These are phyloP conservation scores for Nakazawaea ishiwadae DNA, from an alignment of 805 yeast genomes.

Conservation along the genomic window DNA sequence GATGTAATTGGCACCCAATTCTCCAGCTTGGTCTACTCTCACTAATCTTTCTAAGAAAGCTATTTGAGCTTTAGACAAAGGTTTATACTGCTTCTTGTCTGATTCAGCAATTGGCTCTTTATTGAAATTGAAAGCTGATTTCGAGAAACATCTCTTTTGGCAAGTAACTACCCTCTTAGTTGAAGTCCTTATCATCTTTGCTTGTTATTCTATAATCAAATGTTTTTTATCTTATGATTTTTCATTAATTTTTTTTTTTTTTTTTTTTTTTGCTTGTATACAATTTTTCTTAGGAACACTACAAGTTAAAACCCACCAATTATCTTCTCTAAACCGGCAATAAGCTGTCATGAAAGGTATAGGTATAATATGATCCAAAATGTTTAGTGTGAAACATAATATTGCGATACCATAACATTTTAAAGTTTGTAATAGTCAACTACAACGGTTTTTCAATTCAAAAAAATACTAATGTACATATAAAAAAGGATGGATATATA, in stretches of 20 bases:
- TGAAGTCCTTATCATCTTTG: not conserved
- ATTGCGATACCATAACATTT: no score
- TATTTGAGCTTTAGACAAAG: slow-evolving; percentile 43
- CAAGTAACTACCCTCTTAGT: not conserved
- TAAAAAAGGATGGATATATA: no score
- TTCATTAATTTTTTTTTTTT: not conserved
- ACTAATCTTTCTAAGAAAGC: slow-evolving; percentile 72
- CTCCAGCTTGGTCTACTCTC: slow-evolving; percentile 98
- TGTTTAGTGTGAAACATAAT: no score
- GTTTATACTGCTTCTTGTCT: not conserved
- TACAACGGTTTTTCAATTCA: no score
- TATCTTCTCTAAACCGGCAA: no score
- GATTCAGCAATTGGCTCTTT: not conserved
- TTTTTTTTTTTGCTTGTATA: not conserved
- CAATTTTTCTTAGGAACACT: no score
- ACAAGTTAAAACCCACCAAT: no score
- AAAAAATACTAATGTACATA: no score
- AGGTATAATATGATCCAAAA: no score
- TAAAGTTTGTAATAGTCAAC: no score
- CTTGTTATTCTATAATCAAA: not conserved
- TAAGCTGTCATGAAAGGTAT: no score
- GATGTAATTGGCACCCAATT: slow-evolving; percentile 90
- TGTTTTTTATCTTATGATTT: no score
- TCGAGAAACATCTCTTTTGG: not conserved
- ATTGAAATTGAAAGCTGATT: not conserved